Evolutionary conservation across 2,329 filamentous ascomycete genomes (phyloP).

Genomic region (Cyphellophora europaea): DNA sequence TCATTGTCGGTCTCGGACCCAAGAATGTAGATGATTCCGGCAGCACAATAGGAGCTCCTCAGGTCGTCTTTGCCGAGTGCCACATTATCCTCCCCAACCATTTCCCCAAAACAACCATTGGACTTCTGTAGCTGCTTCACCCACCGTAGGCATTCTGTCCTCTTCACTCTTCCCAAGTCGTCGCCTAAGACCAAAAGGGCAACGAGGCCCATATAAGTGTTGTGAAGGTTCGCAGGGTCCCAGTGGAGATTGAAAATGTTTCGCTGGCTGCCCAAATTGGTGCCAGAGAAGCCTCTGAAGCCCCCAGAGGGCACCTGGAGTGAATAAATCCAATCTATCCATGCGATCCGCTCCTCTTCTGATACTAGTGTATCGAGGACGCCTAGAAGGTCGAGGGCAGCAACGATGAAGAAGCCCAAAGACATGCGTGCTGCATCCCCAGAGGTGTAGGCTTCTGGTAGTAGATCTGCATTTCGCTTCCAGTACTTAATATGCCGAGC

Average conservation of each 20-base stretch:
- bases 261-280: constrained; percentile 39
- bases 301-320: constrained; percentile 78
- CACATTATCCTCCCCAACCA: constrained; percentile 48
- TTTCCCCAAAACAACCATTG: constrained; percentile 89
- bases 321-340: constrained; percentile 68
- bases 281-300: constrained; percentile 78
- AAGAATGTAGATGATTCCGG: constrained; percentile 73
- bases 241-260: constrained; percentile 46
- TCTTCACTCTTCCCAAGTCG: constrained; percentile 56
- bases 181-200: constrained; percentile 59
- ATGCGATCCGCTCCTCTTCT: constrained; percentile 43
- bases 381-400: constrained; percentile 72
- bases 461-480: constrained; percentile 70
- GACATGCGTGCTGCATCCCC: constrained; percentile 88
- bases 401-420: constrained; percentile 80
- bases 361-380: constrained; percentile 24
- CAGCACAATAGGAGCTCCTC: constrained; percentile 78
- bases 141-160: constrained; percentile 62
- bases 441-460: constrained; percentile 74
- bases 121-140: constrained; percentile 63
- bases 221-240: constrained; percentile 75
- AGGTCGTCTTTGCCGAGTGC: constrained; percentile 60
- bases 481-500: constrained; percentile 80
- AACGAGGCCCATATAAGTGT: constrained; percentile 80
- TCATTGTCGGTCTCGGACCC: constrained; percentile 51